phyloP scores from a whole-genome alignment of 805 yeast genomes.

The Candida ficus region DNA sequence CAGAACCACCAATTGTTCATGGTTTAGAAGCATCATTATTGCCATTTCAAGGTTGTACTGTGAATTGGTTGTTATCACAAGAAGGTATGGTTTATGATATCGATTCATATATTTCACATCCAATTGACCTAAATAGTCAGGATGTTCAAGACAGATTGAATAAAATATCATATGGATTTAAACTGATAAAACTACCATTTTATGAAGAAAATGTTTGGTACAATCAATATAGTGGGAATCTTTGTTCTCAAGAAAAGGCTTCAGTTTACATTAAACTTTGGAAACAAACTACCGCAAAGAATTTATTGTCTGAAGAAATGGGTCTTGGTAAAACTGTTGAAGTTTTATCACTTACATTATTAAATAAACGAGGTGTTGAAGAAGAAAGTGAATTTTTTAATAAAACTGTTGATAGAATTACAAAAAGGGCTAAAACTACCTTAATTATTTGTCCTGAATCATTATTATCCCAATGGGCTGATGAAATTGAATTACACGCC shows the following conservation, averaged over 20 bases:
- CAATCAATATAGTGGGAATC: slow-evolving; percentile 46
- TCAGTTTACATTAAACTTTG: slow-evolving; percentile 26
- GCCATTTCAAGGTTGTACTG: slow-evolving; percentile 48
- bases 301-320: slow-evolving; percentile 86
- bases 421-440: slow-evolving; percentile 56
- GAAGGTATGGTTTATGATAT: slow-evolving; percentile 41
- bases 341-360: slow-evolving; percentile 55
- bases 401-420: slow-evolving; percentile 17
- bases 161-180: slow-evolving; percentile 51
- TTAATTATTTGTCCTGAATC: slow-evolving; percentile 83
- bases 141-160: slow-evolving; percentile 18
- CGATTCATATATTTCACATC: slow-evolving; percentile 21
- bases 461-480: slow-evolving; percentile 80
- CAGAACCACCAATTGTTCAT: slow-evolving; percentile 28
- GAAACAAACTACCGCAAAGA: slow-evolving; percentile 7
- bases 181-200: slow-evolving; percentile 18
- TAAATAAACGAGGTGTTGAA: slow-evolving; percentile 49
- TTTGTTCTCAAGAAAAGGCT: slow-evolving; percentile 32
- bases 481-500: slow-evolving; percentile 58
- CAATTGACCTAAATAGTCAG: background rate
- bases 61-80: slow-evolving; percentile 49
- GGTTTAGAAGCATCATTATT: slow-evolving; percentile 40
- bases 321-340: slow-evolving; percentile 96
- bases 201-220: slow-evolving; percentile 32
- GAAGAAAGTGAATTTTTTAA: background rate